A percentile compares a stretch with the other conserved stretches of the same genome.
Conservation (phyloP, 805 yeast species). For the Tetrapisispora taiwanensis region DNA sequence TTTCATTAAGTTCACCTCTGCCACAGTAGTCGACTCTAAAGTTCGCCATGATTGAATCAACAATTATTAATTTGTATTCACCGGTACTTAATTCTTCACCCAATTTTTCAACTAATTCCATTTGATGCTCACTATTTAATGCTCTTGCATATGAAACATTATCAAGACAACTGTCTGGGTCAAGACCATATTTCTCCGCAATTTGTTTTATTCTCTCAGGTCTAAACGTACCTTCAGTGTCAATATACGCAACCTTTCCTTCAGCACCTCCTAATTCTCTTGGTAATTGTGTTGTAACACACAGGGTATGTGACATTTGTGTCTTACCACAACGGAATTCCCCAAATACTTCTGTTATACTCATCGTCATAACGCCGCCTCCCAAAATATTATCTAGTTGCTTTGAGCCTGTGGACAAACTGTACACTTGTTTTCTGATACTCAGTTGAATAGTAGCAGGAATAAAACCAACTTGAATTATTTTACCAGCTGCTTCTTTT, state of each 20-base stretch:
- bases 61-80: conserved; percentile 46
- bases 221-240: conserved; percentile 74
- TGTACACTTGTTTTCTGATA: conserved; percentile 50
- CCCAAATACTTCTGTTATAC: conserved; percentile 71
- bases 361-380: conserved; percentile 69
- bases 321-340: conserved; percentile 77
- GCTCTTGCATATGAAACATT: conserved; percentile 71
- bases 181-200: conserved; percentile 59
- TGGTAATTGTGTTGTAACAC: conserved; percentile 68
- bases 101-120: conserved; percentile 57
- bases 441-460: conserved; percentile 63
- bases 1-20: conserved; percentile 65
- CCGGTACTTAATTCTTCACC: conserved; percentile 61
- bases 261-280: conserved; percentile 67
- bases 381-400: conserved; percentile 60
- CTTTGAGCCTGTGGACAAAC: conserved; percentile 62
- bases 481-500: conserved; percentile 60
- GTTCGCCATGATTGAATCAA: conserved; percentile 72
- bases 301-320: conserved; percentile 70
- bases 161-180: conserved; percentile 58
- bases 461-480: conserved; percentile 58
- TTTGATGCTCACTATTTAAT: conserved; percentile 68
- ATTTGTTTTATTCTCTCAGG: conserved; percentile 59
- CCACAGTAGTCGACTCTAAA: conserved; percentile 74
- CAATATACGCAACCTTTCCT: conserved; percentile 70